Base-by-base conservation (phyloP, 164 flowering plant genomes). In the Dillenia turbinata region DNA sequence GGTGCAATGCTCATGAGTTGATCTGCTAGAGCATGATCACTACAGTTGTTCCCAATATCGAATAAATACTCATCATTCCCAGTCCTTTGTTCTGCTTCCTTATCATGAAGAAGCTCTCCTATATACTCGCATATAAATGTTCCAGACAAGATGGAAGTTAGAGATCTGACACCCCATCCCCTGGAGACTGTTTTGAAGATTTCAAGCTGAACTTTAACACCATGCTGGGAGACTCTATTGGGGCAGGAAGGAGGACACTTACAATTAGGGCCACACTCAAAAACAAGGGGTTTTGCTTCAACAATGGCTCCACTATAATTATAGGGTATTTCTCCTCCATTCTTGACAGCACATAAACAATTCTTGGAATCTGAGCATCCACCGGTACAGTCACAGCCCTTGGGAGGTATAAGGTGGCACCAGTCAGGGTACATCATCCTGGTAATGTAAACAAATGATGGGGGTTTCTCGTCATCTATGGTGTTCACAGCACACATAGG, bases 141-240 rank as follows among this genome's bases (percentile, higher is more conserved):
- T 72, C 98, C 98, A 6, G 92, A 90, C 16, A 89, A 80, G 14
- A 92, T 88, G 6, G 86, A 88, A 65, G 78, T 76, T 2, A 84
- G 57, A 16, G 90, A 84, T 73, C 96, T 77, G 59, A 92, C 87
- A 17, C 96, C 98, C 98, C 98, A 92, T 8, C 97, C 98, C 67
- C 81, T 85, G 1, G 77, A 62, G 44, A 78, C 75, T 7, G 96
- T 92, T 79, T 86, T 92, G 70, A 92, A 92, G 44, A 92, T 79
- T 73, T 92, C 98, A 44, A 90, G 83, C 62, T 69, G 88, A 69
- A 84, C 68, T 71, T 71, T 83, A 59, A 85, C 76, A 44, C 98
- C 96, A 55, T 68, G 79, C 55, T 92, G 98, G 53, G 79, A 86
- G 16, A 88, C 96, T 71, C 97, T 75, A 66, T 88, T 88, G 55